Conservation (phyloP, 1,284 basidiomycete species). For the Nidula niveotomentosa region DNA sequence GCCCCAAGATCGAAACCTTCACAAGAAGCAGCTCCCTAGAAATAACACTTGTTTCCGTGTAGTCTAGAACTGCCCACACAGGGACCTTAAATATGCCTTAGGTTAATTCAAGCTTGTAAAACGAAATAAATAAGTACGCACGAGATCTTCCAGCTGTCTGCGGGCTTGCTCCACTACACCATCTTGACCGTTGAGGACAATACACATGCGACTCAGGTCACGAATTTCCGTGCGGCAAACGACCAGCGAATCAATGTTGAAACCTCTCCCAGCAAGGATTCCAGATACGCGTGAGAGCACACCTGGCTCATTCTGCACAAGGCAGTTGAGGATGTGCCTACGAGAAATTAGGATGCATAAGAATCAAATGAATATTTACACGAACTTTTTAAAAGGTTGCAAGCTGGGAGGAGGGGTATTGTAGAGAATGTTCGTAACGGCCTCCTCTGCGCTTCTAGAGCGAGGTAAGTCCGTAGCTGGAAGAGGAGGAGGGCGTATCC, state of each 20-base stretch:
- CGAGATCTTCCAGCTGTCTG: slow-evolving; percentile 91
- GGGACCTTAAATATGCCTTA: slow-evolving; percentile 66
- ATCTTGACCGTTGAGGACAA: slow-evolving; percentile 96
- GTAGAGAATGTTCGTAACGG: slow-evolving; percentile 94
- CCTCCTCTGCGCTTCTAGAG: slow-evolving; percentile 85
- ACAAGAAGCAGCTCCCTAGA: slow-evolving; percentile 87
- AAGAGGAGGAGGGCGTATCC: slow-evolving; percentile 71
- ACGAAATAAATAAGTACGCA: slow-evolving; percentile 37
- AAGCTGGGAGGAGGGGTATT: slow-evolving; percentile 93
- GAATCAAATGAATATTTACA: slow-evolving; percentile 5
- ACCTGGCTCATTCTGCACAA: slow-evolving; percentile 99
- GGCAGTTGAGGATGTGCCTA: slow-evolving; percentile 95
- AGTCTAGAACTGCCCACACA: slow-evolving; percentile 97
- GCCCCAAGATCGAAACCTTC: slow-evolving; percentile 95
- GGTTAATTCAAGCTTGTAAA: background rate
- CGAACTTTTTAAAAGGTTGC: slow-evolving; percentile 93
- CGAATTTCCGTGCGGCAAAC: slow-evolving; percentile 98
- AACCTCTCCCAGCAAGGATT: slow-evolving; percentile 94
- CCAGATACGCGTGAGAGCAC: slow-evolving; percentile 98
- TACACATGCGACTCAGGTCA: slow-evolving; percentile 98
- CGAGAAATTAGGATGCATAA: slow-evolving; percentile 3
- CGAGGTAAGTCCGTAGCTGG: slow-evolving; percentile 77
- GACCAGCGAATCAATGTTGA: slow-evolving; percentile 99
- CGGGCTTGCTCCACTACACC: slow-evolving; percentile 97
- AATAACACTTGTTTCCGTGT: slow-evolving; percentile 89